A percentile compares a stretch with the other conserved stretches of the same genome.
phyloP scores from a whole-genome alignment of 202 grass and related monocot species.

The Musa balbisiana region DNA sequence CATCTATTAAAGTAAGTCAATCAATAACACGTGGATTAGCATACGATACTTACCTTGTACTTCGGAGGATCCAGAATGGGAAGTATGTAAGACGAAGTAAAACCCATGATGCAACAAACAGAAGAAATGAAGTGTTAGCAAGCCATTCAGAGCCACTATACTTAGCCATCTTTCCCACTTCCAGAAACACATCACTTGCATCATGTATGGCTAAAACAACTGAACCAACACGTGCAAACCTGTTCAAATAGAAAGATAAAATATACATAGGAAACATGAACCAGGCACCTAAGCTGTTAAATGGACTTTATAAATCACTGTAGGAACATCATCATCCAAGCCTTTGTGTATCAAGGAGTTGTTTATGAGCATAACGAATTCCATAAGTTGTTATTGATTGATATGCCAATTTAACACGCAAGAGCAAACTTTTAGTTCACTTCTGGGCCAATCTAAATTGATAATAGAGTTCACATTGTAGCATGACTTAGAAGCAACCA shows the following conservation, averaged over 20 bases:
- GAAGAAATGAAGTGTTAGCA: constrained; percentile 56
- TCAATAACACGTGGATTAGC: too few species aligned
- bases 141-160: constrained; percentile 65
- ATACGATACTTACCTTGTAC: constrained; percentile 60
- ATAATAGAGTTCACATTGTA: too few species aligned
- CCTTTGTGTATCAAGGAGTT: background rate
- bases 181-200: constrained; percentile 89
- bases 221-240: constrained; percentile 77
- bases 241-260: constrained; percentile 25
- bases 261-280: constrained; percentile 12
- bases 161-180: constrained; percentile 91
- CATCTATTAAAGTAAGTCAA: too few species aligned
- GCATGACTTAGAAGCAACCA: too few species aligned
- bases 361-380: too few species aligned
- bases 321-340: background rate
- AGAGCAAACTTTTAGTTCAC: too few species aligned
- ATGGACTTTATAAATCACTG: background rate
- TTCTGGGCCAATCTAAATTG: too few species aligned
- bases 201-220: constrained; percentile 82
- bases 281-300: background rate
- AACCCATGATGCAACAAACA: constrained; percentile 82
- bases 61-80: constrained; percentile 90
- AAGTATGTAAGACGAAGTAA: constrained; percentile 75
- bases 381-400: too few species aligned
- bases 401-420: too few species aligned